A percentile compares a stretch with the other conserved stretches of the same genome.
phyloP scores from a whole-genome alignment of 371 early-diverging fungal species.

The Mucor saturninus region DNA sequence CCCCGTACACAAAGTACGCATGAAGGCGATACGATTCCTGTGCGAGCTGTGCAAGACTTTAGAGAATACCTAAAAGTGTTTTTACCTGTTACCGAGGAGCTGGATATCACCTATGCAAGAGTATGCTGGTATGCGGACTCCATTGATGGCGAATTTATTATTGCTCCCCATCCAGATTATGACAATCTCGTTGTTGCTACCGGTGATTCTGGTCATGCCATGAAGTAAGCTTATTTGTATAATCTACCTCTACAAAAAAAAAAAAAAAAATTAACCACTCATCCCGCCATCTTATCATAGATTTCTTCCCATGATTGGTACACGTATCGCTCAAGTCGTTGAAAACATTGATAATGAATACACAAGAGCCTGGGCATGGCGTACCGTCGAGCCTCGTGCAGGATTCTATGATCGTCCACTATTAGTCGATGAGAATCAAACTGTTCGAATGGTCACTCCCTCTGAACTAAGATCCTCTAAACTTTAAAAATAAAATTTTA shows the following conservation, averaged over 20 bases:
- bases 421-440: constrained; percentile 4
- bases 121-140: constrained; percentile 53
- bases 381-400: constrained; percentile 17
- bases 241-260: neutral
- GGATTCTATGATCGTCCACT: constrained; percentile 15
- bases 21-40: constrained; percentile 43
- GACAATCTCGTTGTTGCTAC: constrained; percentile 46
- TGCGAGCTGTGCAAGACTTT: constrained; percentile 32
- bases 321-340: constrained; percentile 32
- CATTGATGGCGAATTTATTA: constrained; percentile 46
- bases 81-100: constrained; percentile 29
- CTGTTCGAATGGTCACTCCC: constrained; percentile 13
- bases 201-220: constrained; percentile 54
- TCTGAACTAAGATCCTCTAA: constrained; percentile 17
- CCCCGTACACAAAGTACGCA: constrained; percentile 46
- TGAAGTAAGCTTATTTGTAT: constrained; percentile 33
- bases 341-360: constrained; percentile 34
- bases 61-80: constrained; percentile 37
- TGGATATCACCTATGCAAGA: constrained; percentile 38
- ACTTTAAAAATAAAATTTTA: constrained; percentile 7
- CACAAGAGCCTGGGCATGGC: constrained; percentile 33
- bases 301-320: constrained; percentile 36
- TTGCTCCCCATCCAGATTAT: constrained; percentile 45
- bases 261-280: neutral
- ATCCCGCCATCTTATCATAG: constrained; percentile 3